phyloP scores from a whole-genome alignment of 176 grass and related monocot species.

The Aegilops speltoides region DNA sequence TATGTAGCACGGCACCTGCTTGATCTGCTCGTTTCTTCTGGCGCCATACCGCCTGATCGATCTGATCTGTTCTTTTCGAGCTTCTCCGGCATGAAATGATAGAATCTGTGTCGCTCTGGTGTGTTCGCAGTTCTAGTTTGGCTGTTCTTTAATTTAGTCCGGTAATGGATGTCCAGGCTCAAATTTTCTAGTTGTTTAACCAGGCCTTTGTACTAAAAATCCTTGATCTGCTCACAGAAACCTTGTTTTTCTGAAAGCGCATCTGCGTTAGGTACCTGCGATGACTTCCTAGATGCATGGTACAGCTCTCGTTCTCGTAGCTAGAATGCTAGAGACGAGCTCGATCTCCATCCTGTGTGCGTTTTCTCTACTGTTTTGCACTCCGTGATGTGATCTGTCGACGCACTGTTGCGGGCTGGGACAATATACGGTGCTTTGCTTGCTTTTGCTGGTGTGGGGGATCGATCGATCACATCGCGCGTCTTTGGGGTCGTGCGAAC shows the following conservation, averaged over 20 bases:
- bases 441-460: conserved; percentile 19
- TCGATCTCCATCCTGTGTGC: background rate
- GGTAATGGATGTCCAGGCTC: background rate
- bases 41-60: background rate
- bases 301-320: background rate
- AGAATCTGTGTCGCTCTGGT: background rate
- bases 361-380: background rate
- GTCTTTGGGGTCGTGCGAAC: conserved; percentile 38
- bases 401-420: conserved; percentile 30
- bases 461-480: conserved; percentile 24
- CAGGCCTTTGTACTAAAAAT: conserved; percentile 4
- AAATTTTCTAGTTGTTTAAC: conserved; percentile 30
- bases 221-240: conserved; percentile 32
- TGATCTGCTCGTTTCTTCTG: conserved; percentile 10
- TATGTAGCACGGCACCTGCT: background rate
- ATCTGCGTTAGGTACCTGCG: background rate
- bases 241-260: conserved; percentile 36
- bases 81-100: conserved; percentile 41
- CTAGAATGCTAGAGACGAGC: background rate
- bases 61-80: conserved; percentile 11
- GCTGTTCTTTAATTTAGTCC: background rate
- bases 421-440: conserved; percentile 26
- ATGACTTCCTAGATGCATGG: background rate
- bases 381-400: conserved; percentile 8
- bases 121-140: conserved; percentile 20